Conservation (phyloP, 108 stramenopile species). For the Fragilariopsis cylindrus region DNA sequence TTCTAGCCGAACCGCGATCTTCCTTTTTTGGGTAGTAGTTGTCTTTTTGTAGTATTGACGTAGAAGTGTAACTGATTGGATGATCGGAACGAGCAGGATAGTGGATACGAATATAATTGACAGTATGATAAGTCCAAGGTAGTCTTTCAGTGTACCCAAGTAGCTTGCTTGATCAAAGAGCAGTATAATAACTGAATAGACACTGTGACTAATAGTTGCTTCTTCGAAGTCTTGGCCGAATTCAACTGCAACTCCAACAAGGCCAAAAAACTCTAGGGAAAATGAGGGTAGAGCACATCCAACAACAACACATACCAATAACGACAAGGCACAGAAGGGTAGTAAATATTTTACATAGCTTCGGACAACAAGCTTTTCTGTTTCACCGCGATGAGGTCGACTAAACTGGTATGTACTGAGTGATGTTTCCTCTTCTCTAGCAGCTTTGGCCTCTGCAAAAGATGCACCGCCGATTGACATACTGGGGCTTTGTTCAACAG, state of each 20-base stretch:
- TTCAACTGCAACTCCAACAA: constrained; percentile 76
- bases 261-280: constrained; percentile 63
- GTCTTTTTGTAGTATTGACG: constrained; percentile 59
- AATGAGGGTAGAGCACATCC: constrained; percentile 65
- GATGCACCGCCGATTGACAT: not conserved
- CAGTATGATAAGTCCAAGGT: constrained; percentile 65
- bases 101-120: constrained; percentile 61
- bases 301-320: constrained; percentile 48
- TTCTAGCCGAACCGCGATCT: constrained; percentile 49
- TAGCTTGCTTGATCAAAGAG: constrained; percentile 76
- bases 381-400: constrained; percentile 43
- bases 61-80: constrained; percentile 47
- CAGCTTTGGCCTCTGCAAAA: not conserved
- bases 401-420: constrained; percentile 33
- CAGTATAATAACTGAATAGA: constrained; percentile 56
- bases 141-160: constrained; percentile 45
- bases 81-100: constrained; percentile 70
- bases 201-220: constrained; percentile 53
- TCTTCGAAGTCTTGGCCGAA: constrained; percentile 66
- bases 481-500: not conserved
- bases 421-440: not conserved
- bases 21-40: constrained; percentile 10
- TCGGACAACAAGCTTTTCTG: constrained; percentile 37
- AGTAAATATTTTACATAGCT: constrained; percentile 45
- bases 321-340: constrained; percentile 14